Evolutionary conservation across 1,284 basidiomycete species (phyloP).

Genomic region (Apiotrichum laibachii): DNA sequence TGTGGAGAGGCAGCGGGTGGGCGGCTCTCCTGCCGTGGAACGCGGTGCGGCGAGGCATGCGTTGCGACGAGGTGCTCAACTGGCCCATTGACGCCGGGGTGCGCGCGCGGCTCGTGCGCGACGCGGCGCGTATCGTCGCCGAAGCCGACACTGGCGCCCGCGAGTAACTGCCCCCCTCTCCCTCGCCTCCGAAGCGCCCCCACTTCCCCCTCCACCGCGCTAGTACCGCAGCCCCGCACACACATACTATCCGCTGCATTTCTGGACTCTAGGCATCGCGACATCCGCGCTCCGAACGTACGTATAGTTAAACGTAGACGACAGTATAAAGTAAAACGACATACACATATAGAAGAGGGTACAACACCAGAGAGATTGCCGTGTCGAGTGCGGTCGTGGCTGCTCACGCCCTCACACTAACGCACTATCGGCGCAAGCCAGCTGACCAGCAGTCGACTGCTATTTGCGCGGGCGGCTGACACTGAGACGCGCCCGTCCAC

Average conservation of each 20-base stretch:
- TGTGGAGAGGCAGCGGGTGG: conserved; percentile 26
- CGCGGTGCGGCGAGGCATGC: conserved; percentile 23
- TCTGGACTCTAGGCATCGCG: no score
- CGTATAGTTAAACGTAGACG: no score
- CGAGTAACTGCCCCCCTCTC: neutral
- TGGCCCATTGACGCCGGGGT: conserved; percentile 28
- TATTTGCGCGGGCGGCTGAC: neutral
- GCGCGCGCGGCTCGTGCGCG: neutral
- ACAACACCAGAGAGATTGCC: no score
- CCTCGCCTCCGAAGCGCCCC: neutral
- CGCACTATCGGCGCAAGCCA: no score
- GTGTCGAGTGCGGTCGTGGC: no score
- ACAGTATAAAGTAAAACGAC: no score
- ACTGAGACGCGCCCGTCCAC: neutral
- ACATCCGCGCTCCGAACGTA: no score
- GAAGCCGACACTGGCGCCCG: neutral
- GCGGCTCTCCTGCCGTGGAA: conserved; percentile 37
- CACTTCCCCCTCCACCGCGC: no score
- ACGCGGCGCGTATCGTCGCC: conserved; percentile 1
- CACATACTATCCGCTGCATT: no score
- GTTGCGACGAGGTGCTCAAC: conserved; percentile 19
- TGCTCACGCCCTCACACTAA: no score
- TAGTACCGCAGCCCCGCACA: no score
- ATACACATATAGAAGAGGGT: no score
- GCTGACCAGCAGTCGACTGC: neutral